Conservation (phyloP, 768 basidiomycete species). For the Hemileccinum impolitum region DNA sequence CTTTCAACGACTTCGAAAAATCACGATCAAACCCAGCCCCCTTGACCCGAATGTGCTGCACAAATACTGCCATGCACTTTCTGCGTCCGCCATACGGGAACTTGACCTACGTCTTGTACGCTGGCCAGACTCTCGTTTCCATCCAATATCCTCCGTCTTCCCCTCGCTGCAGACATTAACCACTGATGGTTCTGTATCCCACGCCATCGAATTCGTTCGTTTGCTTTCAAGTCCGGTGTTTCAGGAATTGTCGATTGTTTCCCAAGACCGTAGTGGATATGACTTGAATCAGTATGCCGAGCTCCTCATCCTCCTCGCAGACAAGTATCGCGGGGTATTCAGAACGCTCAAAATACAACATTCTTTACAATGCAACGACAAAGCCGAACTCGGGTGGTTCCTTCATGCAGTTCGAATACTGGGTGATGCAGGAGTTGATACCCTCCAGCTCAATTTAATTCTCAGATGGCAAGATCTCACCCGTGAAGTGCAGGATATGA, state of each 20-base stretch:
- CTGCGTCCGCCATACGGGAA: conserved; percentile 16
- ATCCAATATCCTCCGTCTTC: conserved; percentile 18
- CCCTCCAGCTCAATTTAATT: conserved; percentile 15
- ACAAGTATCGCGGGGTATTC: conserved; percentile 21
- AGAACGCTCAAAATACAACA: conserved; percentile 19
- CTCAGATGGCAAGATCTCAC: conserved; percentile 16
- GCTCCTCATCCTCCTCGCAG: conserved; percentile 19
- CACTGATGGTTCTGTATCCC: conserved; percentile 18
- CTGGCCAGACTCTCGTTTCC: conserved; percentile 21
- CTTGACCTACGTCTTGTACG: conserved; percentile 23
- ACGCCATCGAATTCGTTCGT: conserved; percentile 21
- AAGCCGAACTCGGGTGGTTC: conserved; percentile 14
- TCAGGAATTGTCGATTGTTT: conserved; percentile 15
- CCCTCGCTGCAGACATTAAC: conserved; percentile 20
- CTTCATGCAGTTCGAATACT: conserved; percentile 16
- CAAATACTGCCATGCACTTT: conserved; percentile 22
- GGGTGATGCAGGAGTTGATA: conserved; percentile 10
- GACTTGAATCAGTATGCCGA: conserved; percentile 11
- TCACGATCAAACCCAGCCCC: conserved; percentile 22
- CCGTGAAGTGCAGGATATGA: conserved; percentile 19
- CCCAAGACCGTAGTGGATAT: conserved; percentile 16
- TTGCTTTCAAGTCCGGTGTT: conserved; percentile 17
- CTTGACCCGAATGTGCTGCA: conserved; percentile 23
- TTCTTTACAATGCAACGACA: conserved; percentile 13
- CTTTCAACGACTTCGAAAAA: conserved; percentile 17